Evolutionary conservation across 805 yeast species (phyloP).

Genomic region (Suhomyces faveliae): DNA sequence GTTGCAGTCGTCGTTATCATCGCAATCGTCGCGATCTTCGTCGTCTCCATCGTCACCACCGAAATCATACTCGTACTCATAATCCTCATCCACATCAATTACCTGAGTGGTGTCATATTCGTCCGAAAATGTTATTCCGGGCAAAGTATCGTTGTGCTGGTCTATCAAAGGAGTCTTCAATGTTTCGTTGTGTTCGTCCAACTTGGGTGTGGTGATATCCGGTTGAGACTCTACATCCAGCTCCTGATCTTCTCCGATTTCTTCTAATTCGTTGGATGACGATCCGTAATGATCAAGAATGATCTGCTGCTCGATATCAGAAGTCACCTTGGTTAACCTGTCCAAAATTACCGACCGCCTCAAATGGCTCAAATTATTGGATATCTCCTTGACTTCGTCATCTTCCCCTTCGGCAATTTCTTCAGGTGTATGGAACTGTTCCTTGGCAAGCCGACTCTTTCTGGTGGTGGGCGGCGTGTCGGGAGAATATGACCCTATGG

Average conservation of each 20-base stretch:
- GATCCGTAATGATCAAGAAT: conserved; percentile 14
- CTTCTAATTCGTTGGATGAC: conserved; percentile 9
- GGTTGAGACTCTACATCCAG: conserved; percentile 5
- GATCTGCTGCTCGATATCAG: conserved; percentile 33
- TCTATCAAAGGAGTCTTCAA: conserved; percentile 1
- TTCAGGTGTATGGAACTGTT: conserved; percentile 1
- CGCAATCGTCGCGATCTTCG: conserved; percentile 14
- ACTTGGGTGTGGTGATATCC: conserved; percentile 3
- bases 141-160: not conserved
- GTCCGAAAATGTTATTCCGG: not conserved
- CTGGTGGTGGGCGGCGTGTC: conserved; percentile 30
- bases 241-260: conserved; percentile 14
- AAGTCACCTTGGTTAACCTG: conserved; percentile 37
- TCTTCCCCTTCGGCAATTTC: conserved; percentile 9
- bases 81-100: conserved; percentile 4
- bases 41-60: conserved; percentile 16
- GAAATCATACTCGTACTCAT: conserved; percentile 8
- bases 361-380: conserved; percentile 15
- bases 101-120: conserved; percentile 1
- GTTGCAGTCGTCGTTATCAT: conserved; percentile 7
- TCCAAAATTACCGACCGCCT: conserved; percentile 39
- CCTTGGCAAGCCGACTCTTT: not conserved
- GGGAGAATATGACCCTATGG: conserved; percentile 39
- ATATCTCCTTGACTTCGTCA: conserved; percentile 11
- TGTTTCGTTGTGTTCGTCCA: conserved; percentile 5